These are phyloP conservation scores for Dendryphion nanum DNA, from an alignment of 2,329 filamentous ascomycete species.

Conservation along the genomic window DNA sequence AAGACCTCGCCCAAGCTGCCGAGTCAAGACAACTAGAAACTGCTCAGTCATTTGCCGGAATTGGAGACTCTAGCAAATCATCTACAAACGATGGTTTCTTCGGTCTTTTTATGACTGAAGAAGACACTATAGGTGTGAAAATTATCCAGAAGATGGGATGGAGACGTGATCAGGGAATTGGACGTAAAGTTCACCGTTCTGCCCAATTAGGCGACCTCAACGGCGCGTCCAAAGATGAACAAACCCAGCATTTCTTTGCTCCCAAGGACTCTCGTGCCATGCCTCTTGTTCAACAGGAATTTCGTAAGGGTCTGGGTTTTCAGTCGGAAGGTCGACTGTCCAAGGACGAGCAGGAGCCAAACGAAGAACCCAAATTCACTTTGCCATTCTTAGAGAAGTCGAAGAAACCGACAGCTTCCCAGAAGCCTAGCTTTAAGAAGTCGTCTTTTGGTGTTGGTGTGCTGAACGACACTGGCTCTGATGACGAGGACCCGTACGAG, in stretches of 20 bases:
- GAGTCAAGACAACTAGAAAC: conserved; percentile 76
- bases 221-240: conserved; percentile 40
- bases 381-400: conserved; percentile 24
- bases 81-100: conserved; percentile 57
- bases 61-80: conserved; percentile 67
- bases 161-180: conserved; percentile 90
- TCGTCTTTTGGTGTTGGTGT: conserved; percentile 84
- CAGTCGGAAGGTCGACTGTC: conserved; percentile 57
- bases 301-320: conserved; percentile 67
- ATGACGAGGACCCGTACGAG: conserved; percentile 92
- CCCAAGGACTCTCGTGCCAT: conserved; percentile 76
- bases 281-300: conserved; percentile 61
- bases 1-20: conserved; percentile 84
- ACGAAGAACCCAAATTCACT: conserved; percentile 10
- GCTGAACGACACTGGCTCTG: conserved; percentile 88
- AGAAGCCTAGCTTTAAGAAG: conserved; percentile 54
- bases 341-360: conserved; percentile 14
- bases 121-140: conserved; percentile 84
- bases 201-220: conserved; percentile 60
- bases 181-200: conserved; percentile 75
- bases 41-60: conserved; percentile 68
- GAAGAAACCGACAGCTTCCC: conserved; percentile 13
- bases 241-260: conserved; percentile 71
- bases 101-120: conserved; percentile 68
- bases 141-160: conserved; percentile 92